Evolutionary conservation across 768 basidiomycete species (phyloP).

Genomic region (Dioszegia crocea): DNA sequence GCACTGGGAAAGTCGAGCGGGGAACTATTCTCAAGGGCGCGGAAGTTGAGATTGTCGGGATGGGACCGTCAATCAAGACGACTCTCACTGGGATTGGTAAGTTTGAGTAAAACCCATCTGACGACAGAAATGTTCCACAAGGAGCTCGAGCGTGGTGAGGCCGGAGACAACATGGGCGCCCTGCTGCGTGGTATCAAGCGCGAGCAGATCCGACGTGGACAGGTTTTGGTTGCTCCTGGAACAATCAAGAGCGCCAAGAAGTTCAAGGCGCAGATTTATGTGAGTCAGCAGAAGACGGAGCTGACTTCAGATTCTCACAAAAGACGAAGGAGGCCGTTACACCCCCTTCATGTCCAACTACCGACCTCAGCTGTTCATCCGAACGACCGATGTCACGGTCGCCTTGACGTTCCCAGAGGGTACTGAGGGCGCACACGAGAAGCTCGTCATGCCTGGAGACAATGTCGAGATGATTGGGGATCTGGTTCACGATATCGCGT

Average conservation of each 20-base stretch:
- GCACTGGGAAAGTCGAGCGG: slow-evolving; percentile 91
- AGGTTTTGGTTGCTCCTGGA: slow-evolving; percentile 82
- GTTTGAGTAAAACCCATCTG: slow-evolving; percentile 41
- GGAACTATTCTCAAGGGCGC: slow-evolving; percentile 83
- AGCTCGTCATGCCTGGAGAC: slow-evolving; percentile 98
- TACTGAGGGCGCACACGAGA: slow-evolving; percentile 72
- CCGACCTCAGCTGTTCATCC: slow-evolving; percentile 90
- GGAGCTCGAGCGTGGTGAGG: slow-evolving; percentile 94
- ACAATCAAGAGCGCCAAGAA: slow-evolving; percentile 91
- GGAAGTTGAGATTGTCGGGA: slow-evolving; percentile 89
- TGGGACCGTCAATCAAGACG: slow-evolving; percentile 77
- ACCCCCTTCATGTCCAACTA: slow-evolving; percentile 83
- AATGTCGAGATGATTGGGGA: slow-evolving; percentile 88
- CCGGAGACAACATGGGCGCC: slow-evolving; percentile 99
- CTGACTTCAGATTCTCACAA: slow-evolving; percentile 66
- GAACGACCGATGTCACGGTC: slow-evolving; percentile 90
- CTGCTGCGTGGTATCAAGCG: slow-evolving; percentile 95
- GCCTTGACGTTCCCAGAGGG: slow-evolving; percentile 79
- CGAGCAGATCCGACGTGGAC: slow-evolving; percentile 89
- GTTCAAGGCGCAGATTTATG: slow-evolving; percentile 88
- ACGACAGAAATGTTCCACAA: slow-evolving; percentile 96
- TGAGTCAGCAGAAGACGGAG: slow-evolving; percentile 23
- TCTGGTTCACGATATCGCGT: slow-evolving; percentile 77
- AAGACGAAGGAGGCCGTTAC: slow-evolving; percentile 66
- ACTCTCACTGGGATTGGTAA: slow-evolving; percentile 88